Conservation (phyloP, 495 filamentous ascomycete genomes). For the Aspergillus mulundensis region DNA sequence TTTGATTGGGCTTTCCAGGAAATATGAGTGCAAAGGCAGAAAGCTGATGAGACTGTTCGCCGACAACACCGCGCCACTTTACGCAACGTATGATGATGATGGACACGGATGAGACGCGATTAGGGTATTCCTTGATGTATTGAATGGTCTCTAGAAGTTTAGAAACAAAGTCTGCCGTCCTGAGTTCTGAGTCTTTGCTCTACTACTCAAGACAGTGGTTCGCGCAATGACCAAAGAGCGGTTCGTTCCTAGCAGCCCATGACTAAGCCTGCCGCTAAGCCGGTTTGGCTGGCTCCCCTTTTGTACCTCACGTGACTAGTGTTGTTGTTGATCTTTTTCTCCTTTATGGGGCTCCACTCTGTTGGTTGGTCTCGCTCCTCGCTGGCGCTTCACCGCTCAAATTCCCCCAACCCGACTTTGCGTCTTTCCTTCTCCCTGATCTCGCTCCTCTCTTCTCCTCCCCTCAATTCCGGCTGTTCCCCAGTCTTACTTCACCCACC, state of each 20-base stretch:
- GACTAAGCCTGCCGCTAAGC: conserved; percentile 28
- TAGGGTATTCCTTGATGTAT: too few species aligned
- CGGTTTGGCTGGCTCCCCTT: conserved; percentile 20
- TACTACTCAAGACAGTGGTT: too few species aligned
- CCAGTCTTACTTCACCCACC: conserved; percentile 24
- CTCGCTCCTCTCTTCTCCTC: conserved; percentile 17
- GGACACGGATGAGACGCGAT: too few species aligned
- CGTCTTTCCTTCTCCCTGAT: conserved; percentile 22
- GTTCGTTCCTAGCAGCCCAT: conserved; percentile 30
- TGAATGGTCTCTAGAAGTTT: too few species aligned
- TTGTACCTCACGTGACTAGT: neutral
- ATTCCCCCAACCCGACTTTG: conserved; percentile 15
- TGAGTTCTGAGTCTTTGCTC: too few species aligned
- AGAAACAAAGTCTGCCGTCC: too few species aligned
- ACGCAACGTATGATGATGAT: too few species aligned
- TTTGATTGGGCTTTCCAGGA: too few species aligned
- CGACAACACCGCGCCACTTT: too few species aligned
- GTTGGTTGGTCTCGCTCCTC: neutral
- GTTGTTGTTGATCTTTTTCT: conserved; percentile 17
- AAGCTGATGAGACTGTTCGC: too few species aligned
- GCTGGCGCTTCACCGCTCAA: conserved; percentile 27
- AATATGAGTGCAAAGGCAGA: too few species aligned
- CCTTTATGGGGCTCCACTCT: neutral
- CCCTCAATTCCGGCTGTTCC: conserved; percentile 16
- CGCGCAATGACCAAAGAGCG: conserved; percentile 6